Evolutionary conservation across 163 green algal species (phyloP).

Genomic region (Picocystis sp.): DNA sequence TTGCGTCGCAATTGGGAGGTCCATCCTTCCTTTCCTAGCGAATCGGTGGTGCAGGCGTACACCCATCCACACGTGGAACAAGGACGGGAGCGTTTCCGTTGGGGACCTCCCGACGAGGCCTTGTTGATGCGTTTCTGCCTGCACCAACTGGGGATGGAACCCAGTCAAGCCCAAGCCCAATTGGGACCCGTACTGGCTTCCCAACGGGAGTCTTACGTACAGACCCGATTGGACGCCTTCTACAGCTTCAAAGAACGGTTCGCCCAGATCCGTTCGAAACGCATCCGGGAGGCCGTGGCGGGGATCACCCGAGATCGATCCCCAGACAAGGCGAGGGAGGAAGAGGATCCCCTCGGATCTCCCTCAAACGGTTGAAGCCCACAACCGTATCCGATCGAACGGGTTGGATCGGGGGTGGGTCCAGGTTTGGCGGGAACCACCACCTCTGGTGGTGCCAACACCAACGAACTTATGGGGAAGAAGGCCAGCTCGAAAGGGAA

Average conservation of each 20-base stretch:
- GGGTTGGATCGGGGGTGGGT: too few relatives aligned
- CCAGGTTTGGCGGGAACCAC: too few relatives aligned
- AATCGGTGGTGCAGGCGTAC: not conserved
- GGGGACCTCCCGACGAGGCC: not conserved
- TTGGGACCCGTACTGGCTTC: conserved; percentile 20
- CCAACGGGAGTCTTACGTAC: conserved; percentile 32
- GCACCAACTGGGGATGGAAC: too few relatives aligned
- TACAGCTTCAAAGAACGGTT: conserved; percentile 58
- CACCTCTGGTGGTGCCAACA: too few relatives aligned
- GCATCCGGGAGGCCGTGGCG: conserved; percentile 34
- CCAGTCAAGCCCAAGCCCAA: not conserved
- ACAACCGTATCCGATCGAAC: too few relatives aligned
- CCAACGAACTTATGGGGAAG: too few relatives aligned
- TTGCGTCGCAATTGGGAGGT: not conserved
- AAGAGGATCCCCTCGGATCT: not conserved
- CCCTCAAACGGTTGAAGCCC: too few relatives aligned
- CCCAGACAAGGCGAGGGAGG: too few relatives aligned
- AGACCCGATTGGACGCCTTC: conserved; percentile 62
- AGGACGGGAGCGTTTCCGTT: conserved; percentile 7
- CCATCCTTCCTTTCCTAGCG: not conserved
- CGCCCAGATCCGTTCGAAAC: conserved; percentile 73
- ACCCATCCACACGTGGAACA: conserved; percentile 29
- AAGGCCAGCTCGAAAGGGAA: too few relatives aligned
- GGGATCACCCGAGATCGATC: not conserved
- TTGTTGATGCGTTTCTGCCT: not conserved